These are phyloP conservation scores for Primulina tabacum DNA, from an alignment of 257 asterid species.

Conservation along the genomic window DNA sequence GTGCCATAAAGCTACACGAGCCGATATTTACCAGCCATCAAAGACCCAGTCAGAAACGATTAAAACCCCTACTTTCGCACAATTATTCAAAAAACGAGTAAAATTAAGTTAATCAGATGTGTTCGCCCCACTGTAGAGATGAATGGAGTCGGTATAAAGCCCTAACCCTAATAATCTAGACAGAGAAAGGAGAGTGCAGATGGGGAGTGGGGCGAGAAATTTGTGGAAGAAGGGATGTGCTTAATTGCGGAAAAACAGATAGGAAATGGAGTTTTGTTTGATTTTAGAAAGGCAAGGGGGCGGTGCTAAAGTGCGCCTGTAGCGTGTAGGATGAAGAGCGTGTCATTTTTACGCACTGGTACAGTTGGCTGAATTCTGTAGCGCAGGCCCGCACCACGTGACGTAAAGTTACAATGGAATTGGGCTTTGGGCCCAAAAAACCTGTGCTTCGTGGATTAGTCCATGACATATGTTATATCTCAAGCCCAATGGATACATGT, in stretches of 20 bases:
- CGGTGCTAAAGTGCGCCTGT: slow-evolving; percentile 46
- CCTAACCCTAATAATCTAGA: slow-evolving; percentile 37
- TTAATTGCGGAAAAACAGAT: slow-evolving; percentile 24
- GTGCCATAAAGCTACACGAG: slow-evolving; percentile 57
- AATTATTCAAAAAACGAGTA: slow-evolving; percentile 16
- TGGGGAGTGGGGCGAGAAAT: slow-evolving; percentile 31
- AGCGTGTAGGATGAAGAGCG: slow-evolving; percentile 24
- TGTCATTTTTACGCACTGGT: neutral
- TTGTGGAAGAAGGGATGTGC: slow-evolving; percentile 33
- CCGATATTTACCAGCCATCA: slow-evolving; percentile 45
- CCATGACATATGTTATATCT: no score
- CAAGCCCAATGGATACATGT: neutral
- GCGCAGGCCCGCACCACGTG: slow-evolving; percentile 24
- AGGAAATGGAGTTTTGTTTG: slow-evolving; percentile 30
- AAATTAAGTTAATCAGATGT: neutral
- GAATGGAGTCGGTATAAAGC: slow-evolving; percentile 30
- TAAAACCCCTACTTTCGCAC: slow-evolving; percentile 31
- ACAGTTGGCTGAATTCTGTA: neutral
- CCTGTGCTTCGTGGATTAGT: no score
- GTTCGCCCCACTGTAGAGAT: slow-evolving; percentile 7
- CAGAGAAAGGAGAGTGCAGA: slow-evolving; percentile 29
- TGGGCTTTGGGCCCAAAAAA: neutral
- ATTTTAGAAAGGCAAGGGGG: slow-evolving; percentile 11
- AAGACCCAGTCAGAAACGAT: slow-evolving; percentile 28
- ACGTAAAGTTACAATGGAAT: neutral